Conservation (phyloP, 2,329 filamentous ascomycete genomes). For the Parastagonospora avenae region DNA sequence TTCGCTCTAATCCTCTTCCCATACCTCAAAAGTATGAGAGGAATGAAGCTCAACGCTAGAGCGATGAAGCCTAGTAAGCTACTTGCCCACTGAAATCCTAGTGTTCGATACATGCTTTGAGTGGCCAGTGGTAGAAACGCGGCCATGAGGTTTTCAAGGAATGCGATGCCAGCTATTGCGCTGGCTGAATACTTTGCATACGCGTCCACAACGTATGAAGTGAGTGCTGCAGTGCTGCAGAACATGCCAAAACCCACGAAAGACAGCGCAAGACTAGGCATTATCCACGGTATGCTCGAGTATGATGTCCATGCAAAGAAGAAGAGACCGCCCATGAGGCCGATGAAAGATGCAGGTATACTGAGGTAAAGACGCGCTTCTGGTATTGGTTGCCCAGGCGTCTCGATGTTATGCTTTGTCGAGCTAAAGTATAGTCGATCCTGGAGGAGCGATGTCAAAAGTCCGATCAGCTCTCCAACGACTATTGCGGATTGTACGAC, state of each 20-base stretch:
- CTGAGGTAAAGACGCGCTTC: constrained; percentile 54
- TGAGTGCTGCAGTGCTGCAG: constrained; percentile 52
- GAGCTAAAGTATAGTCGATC: constrained; percentile 51
- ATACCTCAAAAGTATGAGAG: constrained; percentile 51
- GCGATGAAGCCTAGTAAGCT: constrained; percentile 53
- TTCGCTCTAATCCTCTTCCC: constrained; percentile 48
- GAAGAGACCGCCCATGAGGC: constrained; percentile 57
- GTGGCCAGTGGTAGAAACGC: constrained; percentile 56
- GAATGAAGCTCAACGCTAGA: constrained; percentile 51
- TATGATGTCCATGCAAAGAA: constrained; percentile 58
- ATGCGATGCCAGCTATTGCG: constrained; percentile 55
- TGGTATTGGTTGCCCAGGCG: constrained; percentile 48
- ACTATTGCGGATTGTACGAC: constrained; percentile 54
- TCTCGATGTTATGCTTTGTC: constrained; percentile 45
- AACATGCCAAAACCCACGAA: constrained; percentile 59
- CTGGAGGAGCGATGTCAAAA: constrained; percentile 43
- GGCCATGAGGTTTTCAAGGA: constrained; percentile 56
- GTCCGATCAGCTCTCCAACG: constrained; percentile 53
- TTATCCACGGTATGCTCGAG: constrained; percentile 52
- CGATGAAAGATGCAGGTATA: constrained; percentile 52
- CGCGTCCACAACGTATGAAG: constrained; percentile 57
- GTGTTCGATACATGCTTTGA: constrained; percentile 53
- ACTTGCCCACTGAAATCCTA: constrained; percentile 58
- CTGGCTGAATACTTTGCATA: constrained; percentile 58
- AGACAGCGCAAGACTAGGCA: constrained; percentile 53